Conservation (phyloP, 2,329 filamentous ascomycete species). For the Arthrocladium fulminans region DNA sequence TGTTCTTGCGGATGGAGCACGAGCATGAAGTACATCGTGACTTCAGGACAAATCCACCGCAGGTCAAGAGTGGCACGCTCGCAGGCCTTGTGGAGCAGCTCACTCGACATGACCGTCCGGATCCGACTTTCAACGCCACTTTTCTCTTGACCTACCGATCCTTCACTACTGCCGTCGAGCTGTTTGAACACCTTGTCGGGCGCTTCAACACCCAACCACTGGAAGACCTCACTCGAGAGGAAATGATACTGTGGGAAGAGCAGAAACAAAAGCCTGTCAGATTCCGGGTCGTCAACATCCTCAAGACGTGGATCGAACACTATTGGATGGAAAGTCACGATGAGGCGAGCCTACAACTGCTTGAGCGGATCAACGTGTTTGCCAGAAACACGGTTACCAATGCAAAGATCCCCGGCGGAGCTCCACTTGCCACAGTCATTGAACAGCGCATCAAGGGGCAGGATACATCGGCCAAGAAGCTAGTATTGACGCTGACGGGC, state of each 20-base stretch:
- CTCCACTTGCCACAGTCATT: constrained; percentile 72
- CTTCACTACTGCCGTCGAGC: constrained; percentile 79
- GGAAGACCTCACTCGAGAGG: constrained; percentile 61
- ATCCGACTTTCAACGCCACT: constrained; percentile 93
- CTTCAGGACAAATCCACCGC: constrained; percentile 62
- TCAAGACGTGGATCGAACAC: constrained; percentile 97
- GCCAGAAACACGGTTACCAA: constrained; percentile 86
- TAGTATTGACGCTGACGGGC: constrained; percentile 77
- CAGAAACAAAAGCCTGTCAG: constrained; percentile 93
- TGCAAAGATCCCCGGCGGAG: constrained; percentile 83
- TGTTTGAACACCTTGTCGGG: constrained; percentile 87
- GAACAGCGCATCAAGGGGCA: constrained; percentile 84
- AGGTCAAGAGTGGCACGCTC: constrained; percentile 81
- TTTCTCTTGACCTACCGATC: constrained; percentile 95
- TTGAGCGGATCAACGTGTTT: constrained; percentile 82
- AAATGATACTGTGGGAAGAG: constrained; percentile 82
- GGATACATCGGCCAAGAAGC: constrained; percentile 72
- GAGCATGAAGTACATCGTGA: constrained; percentile 88
- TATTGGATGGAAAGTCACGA: constrained; percentile 97
- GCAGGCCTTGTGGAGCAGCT: constrained; percentile 87
- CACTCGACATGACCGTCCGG: constrained; percentile 89
- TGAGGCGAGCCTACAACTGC: constrained; percentile 72
- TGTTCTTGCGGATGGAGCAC: constrained; percentile 76
- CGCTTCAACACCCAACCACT: constrained; percentile 90
- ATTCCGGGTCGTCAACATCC: constrained; percentile 91